Evolutionary conservation across 1,139 yeast species (phyloP), one percentile per base, ranked within the genome.

Genomic region (Pichia inconspicua): DNA sequence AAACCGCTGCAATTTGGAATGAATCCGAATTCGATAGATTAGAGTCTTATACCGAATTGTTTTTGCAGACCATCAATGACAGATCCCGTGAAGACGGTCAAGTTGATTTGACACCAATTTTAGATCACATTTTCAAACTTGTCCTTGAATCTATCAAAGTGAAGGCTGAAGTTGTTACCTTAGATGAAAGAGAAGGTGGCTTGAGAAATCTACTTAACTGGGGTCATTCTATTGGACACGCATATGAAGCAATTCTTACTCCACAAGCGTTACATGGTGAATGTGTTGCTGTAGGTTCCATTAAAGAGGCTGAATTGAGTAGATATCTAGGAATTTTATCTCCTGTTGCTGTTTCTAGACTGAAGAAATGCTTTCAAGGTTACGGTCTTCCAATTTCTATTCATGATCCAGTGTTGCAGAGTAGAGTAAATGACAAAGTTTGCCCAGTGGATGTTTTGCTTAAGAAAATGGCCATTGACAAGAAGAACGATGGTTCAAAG

Each of bases 1-100:
- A 92, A 70, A 94, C 98, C 11, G 98, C 97, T 10, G 97, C 97
- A 36, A 90, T 94, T 61, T 94, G 97, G 97, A 84, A 90, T 64
- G 96, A 86, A 57, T 72, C 65, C 0, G 97, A 92, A 64, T 94
- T 94, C 66, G 71, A 82, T 37, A 74, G 97, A 56, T 76, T 94
- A 53, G 99, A 94, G 66, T 68, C 73, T 35, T 80, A 89, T 62
- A 81, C 95, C 40, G 74, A 77, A 42, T 63, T 69, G 25, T 90
- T 92, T 62, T 73, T 87, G 51, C 70, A 75, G 25, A 83, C 83
- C 15, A 76, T 86, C 17, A 69, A 70, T 62, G 57, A 69, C 63
- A 69, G 82, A 51, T 61, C 64, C 11, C 36, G 22, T 8, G 58
- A 61, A 1, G 62, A 67, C 42, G 69, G 66, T 4, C 53, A 64